Evolutionary conservation across 306 rosid species (phyloP).

Genomic region (Corylus americana): DNA sequence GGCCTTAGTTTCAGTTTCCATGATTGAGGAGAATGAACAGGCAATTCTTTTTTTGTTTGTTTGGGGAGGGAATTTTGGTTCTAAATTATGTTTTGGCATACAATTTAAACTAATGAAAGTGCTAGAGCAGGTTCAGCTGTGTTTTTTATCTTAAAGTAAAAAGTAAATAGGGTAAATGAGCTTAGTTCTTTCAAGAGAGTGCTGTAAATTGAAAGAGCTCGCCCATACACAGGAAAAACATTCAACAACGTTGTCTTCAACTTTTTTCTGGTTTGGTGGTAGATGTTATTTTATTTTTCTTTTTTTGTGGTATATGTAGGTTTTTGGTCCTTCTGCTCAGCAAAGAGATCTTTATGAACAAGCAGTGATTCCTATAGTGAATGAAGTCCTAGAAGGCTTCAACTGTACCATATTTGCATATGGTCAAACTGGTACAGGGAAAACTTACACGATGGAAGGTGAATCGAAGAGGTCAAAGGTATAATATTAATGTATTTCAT

Average conservation of each 20-base stretch:
- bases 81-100: neutral
- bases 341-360: constrained; percentile 86
- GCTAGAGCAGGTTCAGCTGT: neutral
- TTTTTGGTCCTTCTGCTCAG: constrained; percentile 85
- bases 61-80: neutral
- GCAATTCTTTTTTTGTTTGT: neutral
- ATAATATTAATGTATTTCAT: constrained; percentile 3
- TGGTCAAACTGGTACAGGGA: constrained; percentile 96
- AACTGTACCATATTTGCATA: constrained; percentile 92
- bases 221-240: neutral
- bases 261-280: neutral
- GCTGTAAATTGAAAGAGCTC: neutral
- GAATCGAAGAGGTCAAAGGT: constrained; percentile 93
- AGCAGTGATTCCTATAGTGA: constrained; percentile 81
- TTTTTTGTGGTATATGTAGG: constrained; percentile 35
- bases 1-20: too few species aligned
- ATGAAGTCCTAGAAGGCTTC: constrained; percentile 88
- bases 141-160: neutral
- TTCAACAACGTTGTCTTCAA: neutral
- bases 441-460: constrained; percentile 95
- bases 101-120: neutral
- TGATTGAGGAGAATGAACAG: too few species aligned
- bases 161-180: neutral
- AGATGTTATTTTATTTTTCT: neutral
- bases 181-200: neutral